phyloP scores from a whole-genome alignment of 2,329 filamentous ascomycete genomes.

The Fusarium chuoi region DNA sequence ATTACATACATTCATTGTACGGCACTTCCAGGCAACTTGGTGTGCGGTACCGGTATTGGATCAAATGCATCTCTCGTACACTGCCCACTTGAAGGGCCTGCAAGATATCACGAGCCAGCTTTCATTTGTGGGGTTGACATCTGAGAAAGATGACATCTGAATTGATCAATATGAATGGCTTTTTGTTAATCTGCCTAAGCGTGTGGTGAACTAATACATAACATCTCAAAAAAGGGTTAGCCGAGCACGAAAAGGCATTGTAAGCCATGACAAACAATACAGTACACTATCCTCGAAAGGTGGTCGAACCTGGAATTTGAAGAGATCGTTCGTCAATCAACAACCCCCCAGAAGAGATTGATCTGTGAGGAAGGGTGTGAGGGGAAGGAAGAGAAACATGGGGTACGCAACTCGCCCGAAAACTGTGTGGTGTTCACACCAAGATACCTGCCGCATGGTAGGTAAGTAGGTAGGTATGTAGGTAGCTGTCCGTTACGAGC shows the following conservation, averaged over 20 bases:
- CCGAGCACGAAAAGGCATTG: not conserved
- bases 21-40: constrained; percentile 5
- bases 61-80: constrained; percentile 18
- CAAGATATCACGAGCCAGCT: constrained; percentile 38
- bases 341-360: constrained; percentile 2
- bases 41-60: constrained; percentile 1
- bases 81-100: constrained; percentile 16
- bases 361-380: constrained; percentile 13
- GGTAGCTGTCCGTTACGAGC: constrained; percentile 15
- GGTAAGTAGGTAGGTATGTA: too few species aligned
- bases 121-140: constrained; percentile 30
- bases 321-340: constrained; percentile 5
- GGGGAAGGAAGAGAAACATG: constrained; percentile 31
- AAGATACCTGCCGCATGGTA: constrained; percentile 22
- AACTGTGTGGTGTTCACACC: constrained; percentile 29
- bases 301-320: constrained; percentile 2
- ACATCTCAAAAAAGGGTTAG: constrained; percentile 7
- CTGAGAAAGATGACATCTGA: constrained; percentile 19
- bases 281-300: not conserved
- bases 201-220: constrained; percentile 1
- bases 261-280: constrained; percentile 32
- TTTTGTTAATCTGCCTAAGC: constrained; percentile 9
- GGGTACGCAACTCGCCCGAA: constrained; percentile 24
- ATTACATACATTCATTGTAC: constrained; percentile 21
- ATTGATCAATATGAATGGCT: constrained; percentile 10